These are phyloP conservation scores for Dactylellina drechsleri DNA, from an alignment of 2,329 filamentous ascomycete genomes.

Conservation along the genomic window DNA sequence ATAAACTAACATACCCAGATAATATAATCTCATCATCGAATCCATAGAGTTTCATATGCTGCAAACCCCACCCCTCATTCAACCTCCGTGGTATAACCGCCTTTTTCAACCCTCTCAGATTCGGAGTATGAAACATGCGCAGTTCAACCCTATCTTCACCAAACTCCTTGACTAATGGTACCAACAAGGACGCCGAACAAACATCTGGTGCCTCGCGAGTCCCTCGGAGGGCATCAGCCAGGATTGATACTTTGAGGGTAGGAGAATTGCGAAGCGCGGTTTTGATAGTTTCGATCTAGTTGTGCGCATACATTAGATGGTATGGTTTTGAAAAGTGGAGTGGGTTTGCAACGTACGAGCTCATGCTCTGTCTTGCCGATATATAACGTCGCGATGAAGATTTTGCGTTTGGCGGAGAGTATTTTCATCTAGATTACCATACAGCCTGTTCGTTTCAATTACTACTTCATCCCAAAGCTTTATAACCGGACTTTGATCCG, in stretches of 20 bases:
- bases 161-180: constrained; percentile 84
- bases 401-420: constrained; percentile 76
- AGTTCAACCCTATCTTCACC: constrained; percentile 86
- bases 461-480: constrained; percentile 46
- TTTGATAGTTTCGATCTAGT: constrained; percentile 77
- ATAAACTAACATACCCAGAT: constrained; percentile 72
- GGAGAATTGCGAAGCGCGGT: constrained; percentile 79
- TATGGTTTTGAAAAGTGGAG: too few relatives aligned
- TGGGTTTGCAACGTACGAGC: constrained; percentile 67
- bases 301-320: neutral
- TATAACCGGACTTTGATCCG: constrained; percentile 2
- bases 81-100: constrained; percentile 85
- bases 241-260: constrained; percentile 81
- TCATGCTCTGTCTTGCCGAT: constrained; percentile 94
- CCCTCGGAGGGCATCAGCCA: constrained; percentile 90
- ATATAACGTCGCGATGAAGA: constrained; percentile 96
- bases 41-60: constrained; percentile 99
- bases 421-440: constrained; percentile 78
- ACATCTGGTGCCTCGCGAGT: constrained; percentile 87
- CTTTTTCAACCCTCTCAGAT: constrained; percentile 87
- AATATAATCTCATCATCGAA: constrained; percentile 95
- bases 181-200: constrained; percentile 87
- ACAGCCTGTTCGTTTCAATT: constrained; percentile 57
- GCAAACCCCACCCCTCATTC: constrained; percentile 97
- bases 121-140: constrained; percentile 97